Percentiles rank a stretch among this genome's conserved stretches.
These are phyloP conservation scores for Sclerotinia minor DNA, from an alignment of 2,329 filamentous ascomycete species.

Conservation along the genomic window DNA sequence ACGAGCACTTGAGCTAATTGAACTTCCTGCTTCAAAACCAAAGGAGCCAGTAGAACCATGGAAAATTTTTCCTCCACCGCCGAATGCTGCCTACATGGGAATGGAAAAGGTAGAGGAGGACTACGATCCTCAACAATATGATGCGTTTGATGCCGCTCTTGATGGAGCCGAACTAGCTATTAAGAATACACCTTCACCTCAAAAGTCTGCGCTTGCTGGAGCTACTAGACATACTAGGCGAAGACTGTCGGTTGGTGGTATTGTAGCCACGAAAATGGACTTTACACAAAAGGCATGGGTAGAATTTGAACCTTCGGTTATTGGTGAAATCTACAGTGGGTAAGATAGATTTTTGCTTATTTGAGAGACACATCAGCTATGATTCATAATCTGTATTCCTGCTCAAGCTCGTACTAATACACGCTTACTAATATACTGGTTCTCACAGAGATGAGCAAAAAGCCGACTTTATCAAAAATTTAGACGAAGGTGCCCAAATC, in stretches of 20 bases:
- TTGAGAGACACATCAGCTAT: background rate
- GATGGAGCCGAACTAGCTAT: slow-evolving; percentile 22
- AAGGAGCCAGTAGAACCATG: slow-evolving; percentile 11
- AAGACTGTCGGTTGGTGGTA: background rate
- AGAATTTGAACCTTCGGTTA: slow-evolving; percentile 15
- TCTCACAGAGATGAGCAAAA: slow-evolving; percentile 19
- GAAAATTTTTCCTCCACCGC: slow-evolving; percentile 9
- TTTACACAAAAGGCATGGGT: slow-evolving; percentile 22
- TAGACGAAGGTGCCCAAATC: slow-evolving; percentile 25
- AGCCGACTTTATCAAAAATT: slow-evolving; percentile 24
- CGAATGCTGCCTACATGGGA: slow-evolving; percentile 11
- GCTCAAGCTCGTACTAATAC: background rate
- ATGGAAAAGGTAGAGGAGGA: slow-evolving; percentile 9
- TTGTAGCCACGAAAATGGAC: slow-evolving; percentile 18
- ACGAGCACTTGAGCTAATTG: slow-evolving; percentile 1
- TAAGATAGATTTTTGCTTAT: background rate
- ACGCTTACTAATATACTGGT: background rate
- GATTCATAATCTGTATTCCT: background rate
- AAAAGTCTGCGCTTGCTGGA: background rate
- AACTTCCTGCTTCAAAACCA: slow-evolving; percentile 12
- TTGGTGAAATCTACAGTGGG: slow-evolving; percentile 19
- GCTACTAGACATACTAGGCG: background rate
- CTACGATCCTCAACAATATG: slow-evolving; percentile 15
- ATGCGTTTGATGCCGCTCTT: slow-evolving; percentile 16
- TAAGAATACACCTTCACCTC: background rate